A percentile compares a stretch with the other conserved stretches of the same genome.
These are phyloP conservation scores for Mallotus nudiflorus DNA, from an alignment of 345 rosid species.

Conservation along the genomic window DNA sequence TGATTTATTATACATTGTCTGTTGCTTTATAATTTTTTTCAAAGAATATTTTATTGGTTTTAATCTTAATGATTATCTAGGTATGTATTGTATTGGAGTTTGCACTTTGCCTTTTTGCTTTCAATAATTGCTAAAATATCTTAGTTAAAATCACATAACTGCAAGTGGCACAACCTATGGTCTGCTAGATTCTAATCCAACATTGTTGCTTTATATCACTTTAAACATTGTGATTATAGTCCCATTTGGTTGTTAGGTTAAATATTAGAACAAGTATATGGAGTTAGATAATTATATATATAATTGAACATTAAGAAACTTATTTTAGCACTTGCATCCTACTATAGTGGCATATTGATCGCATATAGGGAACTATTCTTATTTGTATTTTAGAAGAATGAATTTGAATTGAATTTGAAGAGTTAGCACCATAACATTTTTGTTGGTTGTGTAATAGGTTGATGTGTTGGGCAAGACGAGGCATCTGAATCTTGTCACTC, in stretches of 20 bases:
- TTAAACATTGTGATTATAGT: not conserved
- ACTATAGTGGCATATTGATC: not conserved
- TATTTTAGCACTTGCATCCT: not conserved
- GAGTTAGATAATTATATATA: not conserved
- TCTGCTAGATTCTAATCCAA: not conserved
- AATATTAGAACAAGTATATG: not conserved
- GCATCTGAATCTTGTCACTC: constrained; percentile 86
- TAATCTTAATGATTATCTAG: not conserved
- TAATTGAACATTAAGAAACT: not conserved
- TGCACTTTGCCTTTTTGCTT: not conserved
- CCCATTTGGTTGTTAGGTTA: not conserved
- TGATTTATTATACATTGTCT: too few relatives aligned
- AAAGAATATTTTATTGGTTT: not conserved
- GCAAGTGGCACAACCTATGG: too few relatives aligned
- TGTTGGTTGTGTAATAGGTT: constrained; percentile 50
- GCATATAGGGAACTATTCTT: not conserved
- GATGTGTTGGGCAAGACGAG: constrained; percentile 77
- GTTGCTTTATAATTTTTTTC: too few relatives aligned
- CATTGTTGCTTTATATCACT: not conserved
- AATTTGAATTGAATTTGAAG: not conserved
- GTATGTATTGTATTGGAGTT: not conserved
- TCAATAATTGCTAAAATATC: constrained; percentile 4
- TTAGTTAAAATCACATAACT: not conserved
- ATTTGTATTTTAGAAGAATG: constrained; percentile 2
- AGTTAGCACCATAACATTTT: constrained; percentile 5